A percentile compares a stretch with the other conserved stretches of the same genome.
Conservation (phyloP, 2,329 filamentous ascomycete genomes). For the Cytospora mali region DNA sequence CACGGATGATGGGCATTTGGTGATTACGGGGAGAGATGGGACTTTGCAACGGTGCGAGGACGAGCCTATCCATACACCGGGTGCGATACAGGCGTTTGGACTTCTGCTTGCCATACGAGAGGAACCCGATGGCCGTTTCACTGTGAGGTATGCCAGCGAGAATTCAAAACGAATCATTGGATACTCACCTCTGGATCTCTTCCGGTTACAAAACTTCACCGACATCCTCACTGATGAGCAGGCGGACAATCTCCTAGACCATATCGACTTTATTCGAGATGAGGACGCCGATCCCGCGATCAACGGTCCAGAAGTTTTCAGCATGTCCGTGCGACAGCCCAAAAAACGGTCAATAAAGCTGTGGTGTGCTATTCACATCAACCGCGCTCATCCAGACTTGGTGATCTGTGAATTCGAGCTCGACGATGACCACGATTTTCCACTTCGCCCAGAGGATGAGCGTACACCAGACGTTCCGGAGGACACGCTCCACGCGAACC, state of each 20-base stretch:
- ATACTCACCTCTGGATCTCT: slow-evolving; percentile 75
- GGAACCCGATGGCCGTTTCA: slow-evolving; percentile 66
- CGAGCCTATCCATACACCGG: slow-evolving; percentile 86
- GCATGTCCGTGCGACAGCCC: slow-evolving; percentile 68
- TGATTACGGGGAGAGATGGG: slow-evolving; percentile 78
- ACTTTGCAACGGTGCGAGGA: slow-evolving; percentile 82
- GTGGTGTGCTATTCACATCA: slow-evolving; percentile 87
- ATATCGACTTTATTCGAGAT: slow-evolving; percentile 85
- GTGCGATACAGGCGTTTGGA: slow-evolving; percentile 80
- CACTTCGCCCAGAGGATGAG: slow-evolving; percentile 65
- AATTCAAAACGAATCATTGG: slow-evolving; percentile 77
- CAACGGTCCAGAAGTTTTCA: slow-evolving; percentile 86
- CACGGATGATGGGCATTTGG: slow-evolving; percentile 76
- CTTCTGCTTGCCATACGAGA: slow-evolving; percentile 74
- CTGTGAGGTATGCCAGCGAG: slow-evolving; percentile 77
- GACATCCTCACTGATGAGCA: slow-evolving; percentile 84
- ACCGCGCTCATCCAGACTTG: slow-evolving; percentile 66
- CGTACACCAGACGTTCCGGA: slow-evolving; percentile 64
- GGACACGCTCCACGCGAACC: slow-evolving; percentile 73
- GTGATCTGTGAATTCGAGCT: slow-evolving; percentile 88
- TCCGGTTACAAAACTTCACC: slow-evolving; percentile 74
- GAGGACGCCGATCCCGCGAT: slow-evolving; percentile 74
- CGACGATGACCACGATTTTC: slow-evolving; percentile 73
- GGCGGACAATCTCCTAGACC: slow-evolving; percentile 79
- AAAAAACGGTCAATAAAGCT: slow-evolving; percentile 64